phyloP scores from a whole-genome alignment of 2,329 filamentous ascomycete species.

The Xylaria arbuscula region DNA sequence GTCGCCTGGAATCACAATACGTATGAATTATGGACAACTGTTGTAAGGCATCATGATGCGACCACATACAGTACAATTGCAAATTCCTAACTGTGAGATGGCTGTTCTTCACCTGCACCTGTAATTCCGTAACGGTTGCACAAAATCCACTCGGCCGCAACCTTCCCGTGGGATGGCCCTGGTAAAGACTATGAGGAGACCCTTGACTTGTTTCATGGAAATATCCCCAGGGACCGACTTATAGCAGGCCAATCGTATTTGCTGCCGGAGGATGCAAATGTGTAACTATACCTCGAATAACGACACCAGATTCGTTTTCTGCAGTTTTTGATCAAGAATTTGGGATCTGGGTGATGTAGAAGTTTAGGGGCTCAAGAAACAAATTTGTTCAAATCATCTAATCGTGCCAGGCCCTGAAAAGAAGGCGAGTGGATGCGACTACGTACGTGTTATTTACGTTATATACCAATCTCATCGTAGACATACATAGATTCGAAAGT shows the following conservation, averaged over 20 bases:
- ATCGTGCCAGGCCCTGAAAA: too few relatives aligned
- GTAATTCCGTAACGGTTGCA: background rate
- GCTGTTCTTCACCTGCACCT: background rate
- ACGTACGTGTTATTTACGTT: too few relatives aligned
- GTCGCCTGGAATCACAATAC: background rate
- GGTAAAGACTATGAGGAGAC: background rate
- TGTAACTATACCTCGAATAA: background rate
- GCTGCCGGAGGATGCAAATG: background rate
- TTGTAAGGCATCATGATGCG: too few relatives aligned
- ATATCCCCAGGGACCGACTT: background rate
- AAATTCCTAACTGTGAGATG: too few relatives aligned
- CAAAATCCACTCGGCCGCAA: background rate
- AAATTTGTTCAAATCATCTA: too few relatives aligned
- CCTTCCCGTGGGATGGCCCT: background rate
- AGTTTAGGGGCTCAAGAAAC: too few relatives aligned
- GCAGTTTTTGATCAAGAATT: too few relatives aligned
- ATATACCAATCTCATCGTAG: too few relatives aligned
- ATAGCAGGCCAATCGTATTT: background rate
- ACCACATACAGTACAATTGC: too few relatives aligned
- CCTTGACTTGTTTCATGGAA: background rate
- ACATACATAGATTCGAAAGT: background rate
- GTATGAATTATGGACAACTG: too few relatives aligned
- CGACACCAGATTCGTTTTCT: background rate
- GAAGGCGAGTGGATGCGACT: too few relatives aligned
- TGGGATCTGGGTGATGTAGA: too few relatives aligned